Evolutionary conservation across 139 green algal species (phyloP).

Genomic region (Coelastrella sp.): DNA sequence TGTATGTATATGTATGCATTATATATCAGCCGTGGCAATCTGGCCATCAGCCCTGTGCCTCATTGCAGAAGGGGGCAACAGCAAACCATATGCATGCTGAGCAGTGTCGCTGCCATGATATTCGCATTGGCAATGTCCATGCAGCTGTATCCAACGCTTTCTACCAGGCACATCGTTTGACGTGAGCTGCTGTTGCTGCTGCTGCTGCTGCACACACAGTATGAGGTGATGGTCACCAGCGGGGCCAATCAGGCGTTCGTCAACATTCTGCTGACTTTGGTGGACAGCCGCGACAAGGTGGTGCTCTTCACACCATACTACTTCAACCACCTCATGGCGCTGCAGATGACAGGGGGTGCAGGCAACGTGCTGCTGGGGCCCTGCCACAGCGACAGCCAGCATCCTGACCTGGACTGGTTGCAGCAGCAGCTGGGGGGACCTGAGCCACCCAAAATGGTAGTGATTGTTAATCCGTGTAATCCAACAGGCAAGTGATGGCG

Average conservation of each 20-base stretch:
- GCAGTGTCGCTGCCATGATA: not conserved
- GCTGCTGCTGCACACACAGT: slow-evolving; percentile 51
- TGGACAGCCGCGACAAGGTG: slow-evolving; percentile 74
- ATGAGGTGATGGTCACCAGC: slow-evolving; percentile 92
- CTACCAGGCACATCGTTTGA: not conserved
- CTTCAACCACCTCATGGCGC: slow-evolving; percentile 92
- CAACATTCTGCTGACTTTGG: slow-evolving; percentile 87
- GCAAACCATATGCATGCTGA: not conserved
- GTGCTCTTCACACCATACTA: slow-evolving; percentile 96
- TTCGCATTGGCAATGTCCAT: not conserved
- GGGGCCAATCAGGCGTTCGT: slow-evolving; percentile 88
- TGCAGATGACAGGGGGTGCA: slow-evolving; percentile 76
- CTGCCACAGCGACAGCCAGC: slow-evolving; percentile 40
- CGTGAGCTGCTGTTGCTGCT: not conserved
- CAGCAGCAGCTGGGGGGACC: slow-evolving; percentile 58
- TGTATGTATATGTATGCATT: too few species aligned
- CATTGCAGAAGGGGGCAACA: not conserved
- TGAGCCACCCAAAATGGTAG: slow-evolving; percentile 70
- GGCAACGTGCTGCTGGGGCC: slow-evolving; percentile 32
- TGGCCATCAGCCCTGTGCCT: too few species aligned
- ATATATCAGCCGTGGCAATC: too few species aligned
- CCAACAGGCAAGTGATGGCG: slow-evolving; percentile 71
- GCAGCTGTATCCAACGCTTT: not conserved
- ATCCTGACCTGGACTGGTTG: slow-evolving; percentile 62
- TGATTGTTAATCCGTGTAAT: slow-evolving; percentile 82